Evolutionary conservation across 768 basidiomycete genomes (phyloP).

Genomic region (Auricularia heimuer): DNA sequence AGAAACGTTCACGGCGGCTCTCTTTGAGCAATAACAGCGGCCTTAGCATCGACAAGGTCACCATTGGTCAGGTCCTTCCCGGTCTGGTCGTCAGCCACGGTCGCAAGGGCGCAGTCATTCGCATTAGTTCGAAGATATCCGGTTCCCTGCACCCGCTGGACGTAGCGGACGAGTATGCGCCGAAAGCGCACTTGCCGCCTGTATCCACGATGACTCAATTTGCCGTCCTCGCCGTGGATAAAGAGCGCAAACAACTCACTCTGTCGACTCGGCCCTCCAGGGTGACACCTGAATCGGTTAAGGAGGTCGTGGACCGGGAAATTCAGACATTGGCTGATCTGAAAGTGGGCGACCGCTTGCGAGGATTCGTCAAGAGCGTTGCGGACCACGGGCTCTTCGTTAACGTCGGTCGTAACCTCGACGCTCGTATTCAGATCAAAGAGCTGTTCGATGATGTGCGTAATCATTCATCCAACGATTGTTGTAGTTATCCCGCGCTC

Average conservation of each 20-base stretch:
- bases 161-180: conserved; percentile 66
- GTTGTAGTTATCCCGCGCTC: conserved; percentile 7
- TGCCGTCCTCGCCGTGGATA: conserved; percentile 59
- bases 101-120: conserved; percentile 65
- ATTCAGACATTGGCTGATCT: conserved; percentile 52
- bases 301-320: conserved; percentile 55
- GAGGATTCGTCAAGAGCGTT: conserved; percentile 86
- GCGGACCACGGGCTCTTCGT: conserved; percentile 86
- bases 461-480: conserved; percentile 1
- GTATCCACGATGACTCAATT: conserved; percentile 62
- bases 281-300: conserved; percentile 41
- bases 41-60: conserved; percentile 56
- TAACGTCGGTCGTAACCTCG: conserved; percentile 68
- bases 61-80: conserved; percentile 63
- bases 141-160: conserved; percentile 81
- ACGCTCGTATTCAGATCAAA: conserved; percentile 86
- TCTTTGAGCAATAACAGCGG: conserved; percentile 34
- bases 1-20: conserved; percentile 10
- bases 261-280: conserved; percentile 75
- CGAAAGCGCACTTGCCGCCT: conserved; percentile 43
- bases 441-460: conserved; percentile 82
- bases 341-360: conserved; percentile 60
- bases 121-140: conserved; percentile 58
- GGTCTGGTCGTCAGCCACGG: conserved; percentile 73
- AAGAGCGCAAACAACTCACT: conserved; percentile 54